These are phyloP conservation scores for Saccharomycopsis fibuligera DNA, from an alignment of 805 yeast species.

Conservation along the genomic window DNA sequence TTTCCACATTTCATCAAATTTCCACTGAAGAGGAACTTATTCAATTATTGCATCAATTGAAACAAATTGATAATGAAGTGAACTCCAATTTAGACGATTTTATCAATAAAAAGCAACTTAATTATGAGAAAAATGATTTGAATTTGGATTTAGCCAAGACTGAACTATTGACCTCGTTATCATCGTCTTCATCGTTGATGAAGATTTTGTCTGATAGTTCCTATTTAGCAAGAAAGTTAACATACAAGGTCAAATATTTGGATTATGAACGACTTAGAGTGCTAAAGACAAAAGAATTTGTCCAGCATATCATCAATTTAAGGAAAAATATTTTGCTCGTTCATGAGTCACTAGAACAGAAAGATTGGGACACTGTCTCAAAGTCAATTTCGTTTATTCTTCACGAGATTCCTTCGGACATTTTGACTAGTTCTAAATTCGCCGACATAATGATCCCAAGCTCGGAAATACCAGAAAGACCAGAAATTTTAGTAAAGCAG, in stretches of 20 bases:
- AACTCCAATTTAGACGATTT: conserved; percentile 3
- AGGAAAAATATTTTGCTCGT: conserved; percentile 62
- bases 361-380: conserved; percentile 77
- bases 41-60: neutral
- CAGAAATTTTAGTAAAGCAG: conserved; percentile 45
- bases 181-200: conserved; percentile 49
- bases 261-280: conserved; percentile 69
- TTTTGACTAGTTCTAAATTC: conserved; percentile 54
- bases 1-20: neutral
- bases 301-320: conserved; percentile 56
- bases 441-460: conserved; percentile 83
- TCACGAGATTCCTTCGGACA: conserved; percentile 44
- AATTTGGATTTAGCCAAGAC: conserved; percentile 55
- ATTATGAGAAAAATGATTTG: conserved; percentile 7
- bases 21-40: neutral
- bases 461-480: conserved; percentile 75
- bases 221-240: conserved; percentile 56
- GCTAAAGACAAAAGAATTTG: conserved; percentile 53
- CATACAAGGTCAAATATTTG: conserved; percentile 59
- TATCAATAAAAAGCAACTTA: neutral
- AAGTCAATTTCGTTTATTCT: conserved; percentile 48
- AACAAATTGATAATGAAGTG: neutral
- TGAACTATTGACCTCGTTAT: conserved; percentile 54
- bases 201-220: conserved; percentile 54
- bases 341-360: conserved; percentile 57